A percentile compares a stretch with the other conserved stretches of the same genome.
Evolutionary conservation across 1,139 yeast genomes (phyloP).

Genomic region (Kodamaea anthophila): DNA sequence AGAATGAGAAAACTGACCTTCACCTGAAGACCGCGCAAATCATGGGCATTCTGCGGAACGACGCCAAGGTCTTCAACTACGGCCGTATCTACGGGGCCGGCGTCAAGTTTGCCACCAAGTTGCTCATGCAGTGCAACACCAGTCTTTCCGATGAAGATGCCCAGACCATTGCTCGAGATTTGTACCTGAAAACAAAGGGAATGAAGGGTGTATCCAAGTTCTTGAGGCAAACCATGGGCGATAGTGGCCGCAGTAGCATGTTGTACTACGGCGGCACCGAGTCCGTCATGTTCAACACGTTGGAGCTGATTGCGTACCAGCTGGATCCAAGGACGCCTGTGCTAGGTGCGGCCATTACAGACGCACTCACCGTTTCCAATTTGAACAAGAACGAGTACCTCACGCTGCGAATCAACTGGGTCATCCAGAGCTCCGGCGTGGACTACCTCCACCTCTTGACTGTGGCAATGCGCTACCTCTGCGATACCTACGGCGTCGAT

Average conservation of each 20-base stretch:
- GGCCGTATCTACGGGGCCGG: conserved; percentile 99
- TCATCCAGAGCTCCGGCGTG: conserved; percentile 96
- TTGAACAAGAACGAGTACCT: conserved; percentile 62
- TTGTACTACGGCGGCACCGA: conserved; percentile 93
- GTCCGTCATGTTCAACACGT: conserved; percentile 79
- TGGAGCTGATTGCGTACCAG: conserved; percentile 83
- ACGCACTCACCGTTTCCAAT: conserved; percentile 65
- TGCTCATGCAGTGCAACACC: conserved; percentile 79
- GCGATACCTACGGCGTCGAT: conserved; percentile 56
- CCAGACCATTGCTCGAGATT: conserved; percentile 52
- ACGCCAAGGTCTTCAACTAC: conserved; percentile 92
- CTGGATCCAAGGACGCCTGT: conserved; percentile 87
- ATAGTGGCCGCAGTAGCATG: conserved; percentile 17
- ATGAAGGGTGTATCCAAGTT: conserved; percentile 28
- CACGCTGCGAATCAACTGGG: conserved; percentile 95
- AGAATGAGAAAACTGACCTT: conserved; percentile 82
- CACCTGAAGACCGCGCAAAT: conserved; percentile 93
- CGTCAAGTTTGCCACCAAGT: conserved; percentile 74
- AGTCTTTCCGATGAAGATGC: conserved; percentile 65
- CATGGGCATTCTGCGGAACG: conserved; percentile 81
- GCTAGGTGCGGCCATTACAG: conserved; percentile 88
- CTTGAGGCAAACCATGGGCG: conserved; percentile 3
- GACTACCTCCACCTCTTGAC: conserved; percentile 85
- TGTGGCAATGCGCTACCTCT: conserved; percentile 82
- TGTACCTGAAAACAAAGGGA: conserved; percentile 86